Percentiles rank a stretch among this genome's conserved stretches.
Conservation (phyloP, 2,329 filamentous ascomycete species). For the Aureobasidium uvarum region DNA sequence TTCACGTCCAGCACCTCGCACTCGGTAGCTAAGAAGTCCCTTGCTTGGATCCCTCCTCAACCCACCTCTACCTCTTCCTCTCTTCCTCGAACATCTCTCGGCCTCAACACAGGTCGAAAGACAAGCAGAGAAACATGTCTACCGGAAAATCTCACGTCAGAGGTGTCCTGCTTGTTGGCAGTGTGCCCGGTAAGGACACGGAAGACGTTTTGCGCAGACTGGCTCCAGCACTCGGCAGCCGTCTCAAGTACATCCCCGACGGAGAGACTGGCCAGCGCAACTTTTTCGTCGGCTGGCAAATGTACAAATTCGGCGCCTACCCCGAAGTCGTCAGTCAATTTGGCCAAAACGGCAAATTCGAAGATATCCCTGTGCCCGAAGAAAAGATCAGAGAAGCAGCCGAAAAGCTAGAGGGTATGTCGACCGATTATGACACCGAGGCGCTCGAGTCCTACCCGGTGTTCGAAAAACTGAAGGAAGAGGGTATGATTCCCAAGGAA, state of each 20-base stretch:
- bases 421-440: constrained; percentile 38
- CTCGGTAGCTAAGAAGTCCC: neutral
- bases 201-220: constrained; percentile 39
- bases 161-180: constrained; percentile 42
- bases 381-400: constrained; percentile 23
- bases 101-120: neutral
- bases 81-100: neutral
- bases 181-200: constrained; percentile 39
- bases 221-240: constrained; percentile 36
- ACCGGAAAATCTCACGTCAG: neutral
- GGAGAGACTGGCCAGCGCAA: constrained; percentile 43
- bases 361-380: constrained; percentile 4
- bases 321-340: constrained; percentile 19
- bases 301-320: constrained; percentile 34
- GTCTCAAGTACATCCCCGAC: constrained; percentile 44
- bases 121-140: neutral
- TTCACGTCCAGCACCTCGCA: constrained; percentile 10
- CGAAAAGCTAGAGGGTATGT: constrained; percentile 27
- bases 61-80: neutral
- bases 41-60: neutral
- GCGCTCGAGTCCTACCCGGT: constrained; percentile 39
- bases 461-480: constrained; percentile 36
- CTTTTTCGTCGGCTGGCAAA: constrained; percentile 40
- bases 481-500: constrained; percentile 35
- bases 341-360: constrained; percentile 5